Evolutionary conservation across 1,284 basidiomycete genomes (phyloP).

Genomic region (Leccinum ponderosum): DNA sequence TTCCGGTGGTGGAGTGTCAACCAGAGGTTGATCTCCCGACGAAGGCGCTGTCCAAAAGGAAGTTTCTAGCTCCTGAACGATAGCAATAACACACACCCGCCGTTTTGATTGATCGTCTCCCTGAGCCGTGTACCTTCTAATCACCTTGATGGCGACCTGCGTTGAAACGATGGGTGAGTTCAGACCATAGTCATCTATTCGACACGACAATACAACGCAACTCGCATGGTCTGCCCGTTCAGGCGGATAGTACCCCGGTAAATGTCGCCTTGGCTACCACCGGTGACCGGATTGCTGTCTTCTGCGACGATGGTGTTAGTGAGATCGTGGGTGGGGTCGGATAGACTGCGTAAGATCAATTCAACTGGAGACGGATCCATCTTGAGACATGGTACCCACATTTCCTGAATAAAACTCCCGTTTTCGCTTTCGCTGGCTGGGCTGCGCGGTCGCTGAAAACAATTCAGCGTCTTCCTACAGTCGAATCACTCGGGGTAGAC

Average conservation of each 20-base stretch:
- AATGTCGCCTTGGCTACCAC: slow-evolving; percentile 23
- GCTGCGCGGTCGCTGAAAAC: slow-evolving; percentile 3
- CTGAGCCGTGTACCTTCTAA: slow-evolving; percentile 20
- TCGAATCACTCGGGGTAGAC: background rate
- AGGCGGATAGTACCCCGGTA: slow-evolving; percentile 19
- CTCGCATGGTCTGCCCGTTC: slow-evolving; percentile 16
- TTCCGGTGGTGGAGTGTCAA: slow-evolving; percentile 23
- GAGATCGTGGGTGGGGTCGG: slow-evolving; percentile 14
- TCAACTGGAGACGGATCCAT: background rate
- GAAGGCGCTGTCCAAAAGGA: slow-evolving; percentile 20
- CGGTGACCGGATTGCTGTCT: slow-evolving; percentile 15
- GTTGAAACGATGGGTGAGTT: background rate
- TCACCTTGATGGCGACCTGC: slow-evolving; percentile 27
- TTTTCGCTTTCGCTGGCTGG: slow-evolving; percentile 6
- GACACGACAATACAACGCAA: slow-evolving; percentile 12
- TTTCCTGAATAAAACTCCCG: slow-evolving; percentile 11
- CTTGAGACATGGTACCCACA: slow-evolving; percentile 6
- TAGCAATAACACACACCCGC: slow-evolving; percentile 7
- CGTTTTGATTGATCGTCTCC: slow-evolving; percentile 17
- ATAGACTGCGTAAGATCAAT: slow-evolving; percentile 13
- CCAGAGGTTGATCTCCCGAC: slow-evolving; percentile 29
- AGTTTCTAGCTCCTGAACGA: background rate
- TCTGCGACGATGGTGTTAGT: slow-evolving; percentile 15
- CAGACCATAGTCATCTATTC: background rate
- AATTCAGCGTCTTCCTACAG: background rate